Conservation (phyloP, 1,284 basidiomycete species). For the Termitomyces sp. region DNA sequence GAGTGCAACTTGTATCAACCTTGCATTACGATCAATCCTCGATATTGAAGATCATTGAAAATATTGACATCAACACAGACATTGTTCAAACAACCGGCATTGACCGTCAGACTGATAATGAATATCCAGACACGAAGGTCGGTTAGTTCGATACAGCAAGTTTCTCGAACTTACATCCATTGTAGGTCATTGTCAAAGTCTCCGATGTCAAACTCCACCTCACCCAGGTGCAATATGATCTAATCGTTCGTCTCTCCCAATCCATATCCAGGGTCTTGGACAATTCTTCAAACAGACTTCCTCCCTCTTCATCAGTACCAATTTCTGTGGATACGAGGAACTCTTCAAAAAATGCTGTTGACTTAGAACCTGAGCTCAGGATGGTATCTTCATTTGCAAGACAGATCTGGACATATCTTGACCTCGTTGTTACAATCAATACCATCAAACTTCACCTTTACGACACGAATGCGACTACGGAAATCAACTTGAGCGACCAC, state of each 20-base stretch:
- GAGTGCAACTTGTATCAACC: conserved; percentile 81
- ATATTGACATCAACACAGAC: conserved; percentile 77
- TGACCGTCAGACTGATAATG: conserved; percentile 44
- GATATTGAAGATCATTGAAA: conserved; percentile 85
- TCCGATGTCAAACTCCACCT: conserved; percentile 89
- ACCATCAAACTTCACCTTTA: conserved; percentile 91
- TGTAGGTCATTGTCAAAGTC: conserved; percentile 69
- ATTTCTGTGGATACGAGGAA: background rate
- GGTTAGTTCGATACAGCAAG: conserved; percentile 11
- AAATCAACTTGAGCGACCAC: conserved; percentile 65
- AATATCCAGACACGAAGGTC: conserved; percentile 71
- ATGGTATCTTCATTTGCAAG: conserved; percentile 18
- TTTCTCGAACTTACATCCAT: conserved; percentile 3
- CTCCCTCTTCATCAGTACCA: conserved; percentile 19
- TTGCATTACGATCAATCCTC: conserved; percentile 47
- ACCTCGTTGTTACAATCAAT: conserved; percentile 73
- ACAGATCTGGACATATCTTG: conserved; percentile 60
- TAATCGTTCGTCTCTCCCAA: conserved; percentile 69
- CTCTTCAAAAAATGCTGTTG: conserved; percentile 22
- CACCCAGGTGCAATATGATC: conserved; percentile 86
- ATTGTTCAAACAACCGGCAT: conserved; percentile 59
- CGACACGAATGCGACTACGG: conserved; percentile 59
- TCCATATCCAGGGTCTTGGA: conserved; percentile 72
- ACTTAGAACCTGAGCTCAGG: conserved; percentile 59
- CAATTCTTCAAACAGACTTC: conserved; percentile 34